Conservation (phyloP, 176 grass and related monocot species). For the Eragrostis nindensis region DNA sequence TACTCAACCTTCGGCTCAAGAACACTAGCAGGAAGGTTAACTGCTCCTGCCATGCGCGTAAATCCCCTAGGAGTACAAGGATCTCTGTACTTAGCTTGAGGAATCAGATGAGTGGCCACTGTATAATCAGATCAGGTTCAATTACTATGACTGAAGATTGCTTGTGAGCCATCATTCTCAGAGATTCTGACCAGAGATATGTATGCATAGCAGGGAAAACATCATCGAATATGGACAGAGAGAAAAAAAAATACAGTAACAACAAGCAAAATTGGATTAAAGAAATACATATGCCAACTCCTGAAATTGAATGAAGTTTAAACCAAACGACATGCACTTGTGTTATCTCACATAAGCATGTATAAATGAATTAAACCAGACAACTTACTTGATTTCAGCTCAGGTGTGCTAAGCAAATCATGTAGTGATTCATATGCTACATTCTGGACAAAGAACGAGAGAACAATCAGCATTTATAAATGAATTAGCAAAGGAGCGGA, state of each 20-base stretch:
- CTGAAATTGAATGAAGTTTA: background rate
- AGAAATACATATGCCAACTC: background rate
- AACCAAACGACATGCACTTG: background rate
- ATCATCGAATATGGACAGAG: background rate
- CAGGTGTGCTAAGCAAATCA: slow-evolving; percentile 58
- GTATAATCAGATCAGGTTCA: slow-evolving; percentile 43
- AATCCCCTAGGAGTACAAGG: slow-evolving; percentile 88
- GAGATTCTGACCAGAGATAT: slow-evolving; percentile 18
- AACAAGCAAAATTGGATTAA: slow-evolving; percentile 7
- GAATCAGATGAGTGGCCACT: slow-evolving; percentile 60
- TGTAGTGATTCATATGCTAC: slow-evolving; percentile 90
- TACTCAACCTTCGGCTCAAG: slow-evolving; percentile 47
- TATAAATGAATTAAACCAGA: slow-evolving; percentile 11
- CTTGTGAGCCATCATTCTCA: slow-evolving; percentile 10
- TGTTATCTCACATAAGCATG: background rate
- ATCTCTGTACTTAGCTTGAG: slow-evolving; percentile 71
- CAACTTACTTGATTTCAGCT: slow-evolving; percentile 67
- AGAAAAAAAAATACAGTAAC: background rate
- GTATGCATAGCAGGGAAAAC: background rate
- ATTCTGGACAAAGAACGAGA: slow-evolving; percentile 59
- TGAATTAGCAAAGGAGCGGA: slow-evolving; percentile 1
- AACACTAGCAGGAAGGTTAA: slow-evolving; percentile 56
- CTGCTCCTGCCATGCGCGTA: slow-evolving; percentile 31
- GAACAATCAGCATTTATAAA: slow-evolving; percentile 33
- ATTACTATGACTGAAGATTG: slow-evolving; percentile 4